Conservation (phyloP, 148 eudicot species). For the Hydrangea macrophylla region DNA sequence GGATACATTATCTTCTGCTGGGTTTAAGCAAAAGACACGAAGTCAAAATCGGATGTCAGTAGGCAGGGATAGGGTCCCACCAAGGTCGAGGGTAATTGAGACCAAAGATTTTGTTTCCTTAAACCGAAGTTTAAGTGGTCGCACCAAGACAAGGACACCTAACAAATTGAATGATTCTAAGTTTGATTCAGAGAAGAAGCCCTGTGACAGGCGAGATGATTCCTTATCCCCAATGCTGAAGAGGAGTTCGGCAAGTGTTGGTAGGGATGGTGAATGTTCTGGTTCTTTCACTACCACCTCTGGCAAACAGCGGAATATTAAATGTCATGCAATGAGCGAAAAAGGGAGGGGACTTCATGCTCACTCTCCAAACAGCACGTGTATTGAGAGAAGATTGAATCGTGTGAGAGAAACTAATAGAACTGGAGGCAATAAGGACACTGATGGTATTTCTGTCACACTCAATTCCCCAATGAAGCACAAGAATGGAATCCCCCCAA, state of each 20-base stretch:
- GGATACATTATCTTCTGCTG: conserved; percentile 22
- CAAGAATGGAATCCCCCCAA: conserved; percentile 17
- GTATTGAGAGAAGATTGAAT: no score
- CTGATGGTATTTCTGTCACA: conserved; percentile 40
- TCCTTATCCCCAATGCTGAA: conserved; percentile 40
- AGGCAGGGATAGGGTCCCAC: conserved; percentile 38
- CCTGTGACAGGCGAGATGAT: conserved; percentile 30
- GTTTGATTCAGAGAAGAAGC: conserved; percentile 35
- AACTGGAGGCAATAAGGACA: conserved; percentile 20
- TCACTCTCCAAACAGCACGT: no score
- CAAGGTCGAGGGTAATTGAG: conserved; percentile 26
- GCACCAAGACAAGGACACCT: conserved; percentile 26
- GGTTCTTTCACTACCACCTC: conserved; percentile 24
- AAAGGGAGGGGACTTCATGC: no score
- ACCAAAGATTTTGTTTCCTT: conserved; percentile 46
- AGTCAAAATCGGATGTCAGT: conserved; percentile 31
- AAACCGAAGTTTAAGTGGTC: conserved; percentile 38
- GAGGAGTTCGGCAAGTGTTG: conserved; percentile 42
- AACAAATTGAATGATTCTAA: conserved; percentile 29
- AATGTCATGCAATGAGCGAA: no score
- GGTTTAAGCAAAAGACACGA: conserved; percentile 30
- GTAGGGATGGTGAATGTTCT: conserved; percentile 36
- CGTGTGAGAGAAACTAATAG: conserved; percentile 25
- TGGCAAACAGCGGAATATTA: conserved; percentile 35
- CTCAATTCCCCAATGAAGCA: conserved; percentile 54